Evolutionary conservation across 108 stramenopile species (phyloP), one percentile per base, ranked within the genome.

Genomic region (Pseudonitzschia pungens): DNA sequence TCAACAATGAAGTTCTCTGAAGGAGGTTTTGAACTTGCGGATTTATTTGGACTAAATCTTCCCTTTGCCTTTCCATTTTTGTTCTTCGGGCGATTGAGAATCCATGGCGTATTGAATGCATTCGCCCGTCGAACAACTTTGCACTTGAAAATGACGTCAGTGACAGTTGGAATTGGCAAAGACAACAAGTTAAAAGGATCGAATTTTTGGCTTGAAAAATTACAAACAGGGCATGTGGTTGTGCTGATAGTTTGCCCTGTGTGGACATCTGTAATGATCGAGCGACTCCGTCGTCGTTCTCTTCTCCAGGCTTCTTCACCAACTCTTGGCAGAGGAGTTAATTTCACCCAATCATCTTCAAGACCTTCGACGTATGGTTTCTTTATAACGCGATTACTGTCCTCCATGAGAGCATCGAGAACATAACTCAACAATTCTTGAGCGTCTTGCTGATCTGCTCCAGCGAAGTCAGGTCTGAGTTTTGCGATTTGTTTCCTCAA

Each of bases 361-460:
- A 95, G 71, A 21, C 92, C 93, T 68, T 86, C 86, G 0, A 97
- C 92, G 60, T 88, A 89, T 2, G 98, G 97, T 73, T 98, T 98
- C 74, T 92, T 92, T 28, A 79, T 71, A 24, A 98, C 95, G 40
- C 90, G 89, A 73, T 98, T 98, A 66, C 94, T 91, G 74, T 97
- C 98, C 67, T 97, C 95, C 71, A 97, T 96, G 26, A 98, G 73
- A 31, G 87, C 91, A 68, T 97, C 98, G 7, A 97, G 78, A 75
- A 98, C 89, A 60, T 91, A 94, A 77, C 86, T 94, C 33, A 97
- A 64, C 40, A 97, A 85, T 70, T 98, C 98, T 77, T 97, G 93
- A 36, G 94, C 89, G 74, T 99, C 98, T 75, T 99, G 97, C 77
- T 99, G 98, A 63, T 96, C 95, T 69, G 91, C 87, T 33, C 96